Evolutionary conservation across 2,329 filamentous ascomycete species (phyloP).

Genomic region (Pyrenochaeta sp.): DNA sequence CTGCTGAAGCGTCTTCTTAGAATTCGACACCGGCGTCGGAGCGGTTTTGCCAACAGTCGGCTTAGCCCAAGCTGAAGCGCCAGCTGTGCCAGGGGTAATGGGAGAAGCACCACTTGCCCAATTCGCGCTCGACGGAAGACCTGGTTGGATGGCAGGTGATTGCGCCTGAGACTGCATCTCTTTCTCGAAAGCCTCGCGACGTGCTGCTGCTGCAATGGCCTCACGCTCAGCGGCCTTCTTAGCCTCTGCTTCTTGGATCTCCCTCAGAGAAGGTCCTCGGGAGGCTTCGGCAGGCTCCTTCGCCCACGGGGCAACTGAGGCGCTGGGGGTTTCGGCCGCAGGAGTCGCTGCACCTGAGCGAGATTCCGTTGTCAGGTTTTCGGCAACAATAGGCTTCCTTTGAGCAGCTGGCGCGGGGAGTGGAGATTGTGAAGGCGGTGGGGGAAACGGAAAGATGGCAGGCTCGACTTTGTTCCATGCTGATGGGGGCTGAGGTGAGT

Average conservation of each 20-base stretch:
- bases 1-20: conserved; percentile 91
- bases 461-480: conserved; percentile 70
- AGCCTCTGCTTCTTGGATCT: conserved; percentile 96
- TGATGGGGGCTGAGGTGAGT: conserved; percentile 63
- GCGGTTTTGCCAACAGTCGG: conserved; percentile 58
- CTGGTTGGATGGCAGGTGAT: conserved; percentile 69
- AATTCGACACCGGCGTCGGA: conserved; percentile 51
- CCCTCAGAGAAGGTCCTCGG: conserved; percentile 90
- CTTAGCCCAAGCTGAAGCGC: conserved; percentile 70
- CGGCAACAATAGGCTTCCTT: conserved; percentile 84
- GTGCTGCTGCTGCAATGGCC: conserved; percentile 77
- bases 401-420: conserved; percentile 90
- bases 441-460: conserved; percentile 80
- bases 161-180: conserved; percentile 73
- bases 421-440: conserved; percentile 78
- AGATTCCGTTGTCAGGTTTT: conserved; percentile 70
- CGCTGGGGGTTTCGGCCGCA: conserved; percentile 67
- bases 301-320: conserved; percentile 93
- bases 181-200: conserved; percentile 81
- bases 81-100: conserved; percentile 62
- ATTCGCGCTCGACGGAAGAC: conserved; percentile 85
- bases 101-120: conserved; percentile 82
- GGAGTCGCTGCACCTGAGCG: conserved; percentile 83
- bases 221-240: conserved; percentile 91
- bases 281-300: conserved; percentile 77